Evolutionary conservation across 495 filamentous ascomycete genomes (phyloP).

Genomic region (Cercophora scortea): DNA sequence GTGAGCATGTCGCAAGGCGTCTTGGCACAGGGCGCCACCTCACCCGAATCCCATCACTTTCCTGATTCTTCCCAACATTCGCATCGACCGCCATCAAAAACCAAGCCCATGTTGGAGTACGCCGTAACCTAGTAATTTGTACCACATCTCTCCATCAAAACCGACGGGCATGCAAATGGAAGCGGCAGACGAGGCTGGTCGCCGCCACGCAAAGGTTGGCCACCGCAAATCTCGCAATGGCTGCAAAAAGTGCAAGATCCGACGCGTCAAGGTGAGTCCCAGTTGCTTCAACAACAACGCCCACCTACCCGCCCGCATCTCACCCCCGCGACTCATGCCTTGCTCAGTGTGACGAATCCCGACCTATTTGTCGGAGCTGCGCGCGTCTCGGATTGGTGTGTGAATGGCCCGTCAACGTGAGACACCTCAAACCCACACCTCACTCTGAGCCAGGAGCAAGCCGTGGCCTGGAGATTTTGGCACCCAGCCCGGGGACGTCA

Average conservation of each 20-base stretch:
- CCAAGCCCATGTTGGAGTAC: no score
- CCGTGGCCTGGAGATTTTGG: no score
- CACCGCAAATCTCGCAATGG: slow-evolving; percentile 46
- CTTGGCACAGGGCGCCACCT: no score
- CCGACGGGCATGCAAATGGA: background rate
- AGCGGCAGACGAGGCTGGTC: background rate
- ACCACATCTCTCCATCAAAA: no score
- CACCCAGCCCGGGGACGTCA: no score
- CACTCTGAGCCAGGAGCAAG: no score
- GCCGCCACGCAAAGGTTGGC: slow-evolving; percentile 16
- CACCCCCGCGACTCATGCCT: background rate
- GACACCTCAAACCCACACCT: background rate
- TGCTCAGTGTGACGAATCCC: background rate
- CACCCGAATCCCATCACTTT: no score
- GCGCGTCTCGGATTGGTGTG: background rate
- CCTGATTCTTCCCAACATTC: no score
- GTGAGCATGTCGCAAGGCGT: no score
- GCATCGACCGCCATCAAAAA: no score
- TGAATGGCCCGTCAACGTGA: background rate
- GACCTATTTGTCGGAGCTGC: background rate
- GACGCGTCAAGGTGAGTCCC: slow-evolving; percentile 39
- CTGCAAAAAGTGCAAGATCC: slow-evolving; percentile 41
- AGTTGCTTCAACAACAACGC: background rate
- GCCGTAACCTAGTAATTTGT: no score
- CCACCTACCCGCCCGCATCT: background rate